These are phyloP conservation scores for Septoria petroselini DNA, from an alignment of 2,329 filamentous ascomycete species.

Conservation along the genomic window DNA sequence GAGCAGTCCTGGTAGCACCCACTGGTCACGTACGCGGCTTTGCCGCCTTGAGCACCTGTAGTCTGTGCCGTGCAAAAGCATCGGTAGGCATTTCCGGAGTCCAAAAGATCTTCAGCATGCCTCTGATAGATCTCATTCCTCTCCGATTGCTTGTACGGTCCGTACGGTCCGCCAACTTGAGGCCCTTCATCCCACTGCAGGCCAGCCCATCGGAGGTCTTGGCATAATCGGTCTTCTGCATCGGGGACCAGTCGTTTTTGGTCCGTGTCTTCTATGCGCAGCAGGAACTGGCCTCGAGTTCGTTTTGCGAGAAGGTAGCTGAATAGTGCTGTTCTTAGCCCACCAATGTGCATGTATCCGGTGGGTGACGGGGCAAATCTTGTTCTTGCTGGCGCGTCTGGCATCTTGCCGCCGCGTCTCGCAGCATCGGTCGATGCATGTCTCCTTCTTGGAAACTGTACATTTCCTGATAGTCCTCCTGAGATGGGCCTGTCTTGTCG, in stretches of 20 bases:
- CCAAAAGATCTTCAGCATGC: constrained; percentile 67
- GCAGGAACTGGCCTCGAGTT: constrained; percentile 83
- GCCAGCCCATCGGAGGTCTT: constrained; percentile 84
- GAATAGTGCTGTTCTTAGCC: constrained; percentile 87
- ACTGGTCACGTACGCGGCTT: constrained; percentile 58
- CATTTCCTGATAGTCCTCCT: background rate
- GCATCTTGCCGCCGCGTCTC: constrained; percentile 40
- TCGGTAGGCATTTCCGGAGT: constrained; percentile 74
- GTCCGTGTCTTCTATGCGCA: constrained; percentile 94
- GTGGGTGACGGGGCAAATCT: constrained; percentile 96
- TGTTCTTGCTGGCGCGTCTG: constrained; percentile 64
- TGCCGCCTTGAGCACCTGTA: constrained; percentile 50
- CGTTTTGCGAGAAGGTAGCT: constrained; percentile 88
- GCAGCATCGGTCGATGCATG: constrained; percentile 10
- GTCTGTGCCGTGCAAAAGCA: constrained; percentile 74
- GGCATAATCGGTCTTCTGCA: constrained; percentile 72
- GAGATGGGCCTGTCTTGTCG: background rate
- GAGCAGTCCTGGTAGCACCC: constrained; percentile 72
- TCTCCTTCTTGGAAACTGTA: background rate
- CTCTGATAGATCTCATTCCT: constrained; percentile 68
- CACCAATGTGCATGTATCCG: constrained; percentile 88
- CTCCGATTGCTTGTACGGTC: constrained; percentile 88
- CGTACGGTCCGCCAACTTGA: constrained; percentile 72
- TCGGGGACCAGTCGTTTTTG: constrained; percentile 77
- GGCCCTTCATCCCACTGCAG: constrained; percentile 94